phyloP scores from a whole-genome alignment of 2,329 filamentous ascomycete genomes.

The Apiospora aurea region DNA sequence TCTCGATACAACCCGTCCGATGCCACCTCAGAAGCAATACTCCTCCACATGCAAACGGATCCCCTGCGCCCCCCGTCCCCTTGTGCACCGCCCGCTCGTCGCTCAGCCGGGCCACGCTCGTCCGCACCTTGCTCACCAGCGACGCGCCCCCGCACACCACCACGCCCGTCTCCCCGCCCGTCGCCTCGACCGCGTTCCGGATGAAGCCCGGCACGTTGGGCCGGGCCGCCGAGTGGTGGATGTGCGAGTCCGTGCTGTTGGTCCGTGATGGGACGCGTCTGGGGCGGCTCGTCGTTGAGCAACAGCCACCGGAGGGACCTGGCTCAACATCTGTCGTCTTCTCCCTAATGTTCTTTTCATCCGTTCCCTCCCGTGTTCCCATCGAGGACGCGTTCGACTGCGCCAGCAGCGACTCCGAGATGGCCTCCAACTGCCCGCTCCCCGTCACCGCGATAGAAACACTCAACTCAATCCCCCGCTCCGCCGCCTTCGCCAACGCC shows the following conservation, averaged over 20 bases:
- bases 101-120: slow-evolving; percentile 61
- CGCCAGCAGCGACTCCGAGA: slow-evolving; percentile 22
- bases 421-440: slow-evolving; percentile 36
- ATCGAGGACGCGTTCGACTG: slow-evolving; percentile 27
- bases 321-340: slow-evolving; percentile 3
- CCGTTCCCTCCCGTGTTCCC: slow-evolving; percentile 22
- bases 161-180: slow-evolving; percentile 67
- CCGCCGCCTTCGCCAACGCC: slow-evolving; percentile 51
- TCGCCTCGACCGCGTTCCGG: slow-evolving; percentile 60
- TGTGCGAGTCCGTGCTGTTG: slow-evolving; percentile 47
- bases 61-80: slow-evolving; percentile 67
- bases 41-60: slow-evolving; percentile 68
- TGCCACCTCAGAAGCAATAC: slow-evolving; percentile 55
- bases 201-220: slow-evolving; percentile 62
- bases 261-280: not conserved
- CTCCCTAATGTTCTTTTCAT: slow-evolving; percentile 28
- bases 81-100: slow-evolving; percentile 70
- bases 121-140: slow-evolving; percentile 60
- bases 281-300: slow-evolving; percentile 29
- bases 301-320: slow-evolving; percentile 23
- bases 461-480: slow-evolving; percentile 55
- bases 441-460: slow-evolving; percentile 64
- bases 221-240: slow-evolving; percentile 54
- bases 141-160: slow-evolving; percentile 66
- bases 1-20: too few relatives aligned